Conservation (phyloP, 305 asterid species). For the Stenogyne calaminthoides region DNA sequence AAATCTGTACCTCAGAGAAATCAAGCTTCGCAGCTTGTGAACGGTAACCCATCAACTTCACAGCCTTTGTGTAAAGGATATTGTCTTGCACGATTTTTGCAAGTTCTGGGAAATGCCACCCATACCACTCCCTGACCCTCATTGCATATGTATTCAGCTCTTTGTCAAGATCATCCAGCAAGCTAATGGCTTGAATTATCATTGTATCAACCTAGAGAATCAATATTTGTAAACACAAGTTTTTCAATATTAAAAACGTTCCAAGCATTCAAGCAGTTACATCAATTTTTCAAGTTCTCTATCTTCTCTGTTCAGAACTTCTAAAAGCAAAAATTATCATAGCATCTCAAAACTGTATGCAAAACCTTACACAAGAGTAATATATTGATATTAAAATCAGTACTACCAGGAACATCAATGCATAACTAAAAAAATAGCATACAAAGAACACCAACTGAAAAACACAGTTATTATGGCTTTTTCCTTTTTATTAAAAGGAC, state of each 20-base stretch:
- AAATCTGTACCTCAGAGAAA: slow-evolving; percentile 73
- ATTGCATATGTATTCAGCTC: slow-evolving; percentile 94
- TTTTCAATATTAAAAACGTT: not conserved
- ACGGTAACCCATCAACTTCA: slow-evolving; percentile 90
- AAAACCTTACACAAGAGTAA: not conserved
- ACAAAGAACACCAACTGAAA: not conserved
- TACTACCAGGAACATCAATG: not conserved
- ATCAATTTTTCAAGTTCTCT: not conserved
- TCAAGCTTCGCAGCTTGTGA: slow-evolving; percentile 81
- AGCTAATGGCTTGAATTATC: slow-evolving; percentile 94
- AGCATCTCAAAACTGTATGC: not conserved
- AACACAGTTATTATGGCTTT: not conserved
- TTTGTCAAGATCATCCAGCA: slow-evolving; percentile 95
- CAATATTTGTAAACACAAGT: not conserved
- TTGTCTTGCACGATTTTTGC: slow-evolving; percentile 89
- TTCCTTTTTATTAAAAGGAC: not conserved
- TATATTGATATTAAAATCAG: not conserved
- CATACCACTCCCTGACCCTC: slow-evolving; percentile 99
- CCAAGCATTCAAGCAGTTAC: not conserved
- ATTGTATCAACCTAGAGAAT: slow-evolving; percentile 83
- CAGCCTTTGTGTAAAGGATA: slow-evolving; percentile 81
- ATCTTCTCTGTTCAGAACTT: not conserved
- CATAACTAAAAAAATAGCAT: not conserved
- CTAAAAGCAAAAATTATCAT: not conserved
- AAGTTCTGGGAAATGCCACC: slow-evolving; percentile 99